phyloP scores from a whole-genome alignment of 148 eudicot genomes.

The Spergularia bocconei region DNA sequence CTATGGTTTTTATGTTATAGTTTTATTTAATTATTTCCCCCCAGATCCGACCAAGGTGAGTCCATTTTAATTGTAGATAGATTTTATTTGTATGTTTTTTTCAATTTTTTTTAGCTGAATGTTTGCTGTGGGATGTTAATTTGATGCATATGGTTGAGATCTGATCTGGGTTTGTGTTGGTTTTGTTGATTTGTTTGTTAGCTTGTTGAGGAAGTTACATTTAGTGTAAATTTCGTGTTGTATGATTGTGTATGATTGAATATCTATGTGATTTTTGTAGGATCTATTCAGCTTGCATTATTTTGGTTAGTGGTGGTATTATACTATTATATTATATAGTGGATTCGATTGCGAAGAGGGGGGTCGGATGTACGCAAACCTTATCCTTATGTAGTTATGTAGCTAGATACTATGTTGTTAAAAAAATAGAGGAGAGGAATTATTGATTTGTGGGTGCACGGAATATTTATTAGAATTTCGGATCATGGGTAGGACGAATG shows the following conservation, averaged over 20 bases:
- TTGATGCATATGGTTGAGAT: background rate
- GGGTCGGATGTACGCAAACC: background rate
- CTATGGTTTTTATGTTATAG: background rate
- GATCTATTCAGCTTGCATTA: background rate
- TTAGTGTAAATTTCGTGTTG: background rate
- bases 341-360: background rate
- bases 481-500: background rate
- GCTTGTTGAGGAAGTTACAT: background rate
- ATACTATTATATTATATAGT: background rate
- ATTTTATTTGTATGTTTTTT: background rate
- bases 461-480: background rate
- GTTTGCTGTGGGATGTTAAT: background rate
- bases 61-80: background rate
- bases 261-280: background rate
- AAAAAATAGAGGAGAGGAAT: background rate
- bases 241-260: constrained; percentile 1
- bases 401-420: too few species aligned
- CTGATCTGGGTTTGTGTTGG: constrained; percentile 1
- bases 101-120: background rate
- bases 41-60: constrained; percentile 3
- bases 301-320: background rate
- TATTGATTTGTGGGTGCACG: background rate
- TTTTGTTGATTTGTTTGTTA: background rate
- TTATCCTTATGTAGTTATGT: background rate
- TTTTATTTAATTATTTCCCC: background rate